Conservation (phyloP, 164 flowering plant species). For the Tinospora cordifolia region DNA sequence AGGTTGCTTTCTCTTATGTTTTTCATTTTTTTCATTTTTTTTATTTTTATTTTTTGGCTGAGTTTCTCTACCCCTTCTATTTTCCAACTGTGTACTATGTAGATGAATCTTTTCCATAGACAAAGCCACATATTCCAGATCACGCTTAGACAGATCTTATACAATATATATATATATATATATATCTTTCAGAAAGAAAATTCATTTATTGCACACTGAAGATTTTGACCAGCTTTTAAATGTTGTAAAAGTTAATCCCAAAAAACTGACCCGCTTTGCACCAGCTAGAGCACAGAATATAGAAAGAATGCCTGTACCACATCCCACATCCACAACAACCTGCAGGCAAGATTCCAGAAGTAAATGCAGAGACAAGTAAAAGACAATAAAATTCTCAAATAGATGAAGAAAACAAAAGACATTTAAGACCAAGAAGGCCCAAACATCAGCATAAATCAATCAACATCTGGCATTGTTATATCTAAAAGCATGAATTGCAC, state of each 20-base stretch:
- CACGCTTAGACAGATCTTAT: background rate
- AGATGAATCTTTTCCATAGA: background rate
- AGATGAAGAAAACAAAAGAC: background rate
- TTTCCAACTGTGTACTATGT: background rate
- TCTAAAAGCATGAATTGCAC: background rate
- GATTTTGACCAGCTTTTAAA: background rate
- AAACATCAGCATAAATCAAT: background rate
- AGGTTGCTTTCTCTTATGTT: too few species aligned
- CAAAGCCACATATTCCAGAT: background rate
- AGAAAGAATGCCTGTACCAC: constrained; percentile 96
- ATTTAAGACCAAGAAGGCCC: background rate
- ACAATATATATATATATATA: background rate
- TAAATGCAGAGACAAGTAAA: background rate
- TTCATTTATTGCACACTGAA: background rate
- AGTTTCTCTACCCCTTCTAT: background rate
- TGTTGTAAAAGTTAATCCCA: background rate
- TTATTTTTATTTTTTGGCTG: too few species aligned
- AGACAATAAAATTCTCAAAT: background rate
- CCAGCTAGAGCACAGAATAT: constrained; percentile 99
- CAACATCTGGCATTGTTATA: background rate
- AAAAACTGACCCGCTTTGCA: constrained; percentile 64
- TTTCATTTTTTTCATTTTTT: too few species aligned
- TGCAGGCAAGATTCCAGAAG: constrained; percentile 21
- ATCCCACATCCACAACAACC: constrained; percentile 99
- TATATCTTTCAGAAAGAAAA: background rate